These are phyloP conservation scores for Pseudocohnilembus persalinus DNA, from an alignment of 169 alveolate genomes.

Conservation along the genomic window DNA sequence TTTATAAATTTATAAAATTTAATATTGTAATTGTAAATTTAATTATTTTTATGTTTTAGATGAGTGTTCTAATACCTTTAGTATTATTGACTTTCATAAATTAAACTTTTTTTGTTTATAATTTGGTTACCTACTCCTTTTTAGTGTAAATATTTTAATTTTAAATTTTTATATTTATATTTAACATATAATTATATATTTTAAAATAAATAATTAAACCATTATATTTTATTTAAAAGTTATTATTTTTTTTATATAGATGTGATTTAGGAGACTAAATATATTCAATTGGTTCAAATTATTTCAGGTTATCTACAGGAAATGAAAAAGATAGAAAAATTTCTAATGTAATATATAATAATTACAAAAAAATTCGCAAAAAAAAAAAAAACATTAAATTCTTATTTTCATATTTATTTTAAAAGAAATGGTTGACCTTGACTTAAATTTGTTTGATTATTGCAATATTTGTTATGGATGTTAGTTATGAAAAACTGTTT, in stretches of 20 bases:
- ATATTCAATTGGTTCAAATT: neutral
- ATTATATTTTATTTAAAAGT: neutral
- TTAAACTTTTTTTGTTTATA: constrained; percentile 16
- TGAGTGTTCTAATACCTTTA: neutral
- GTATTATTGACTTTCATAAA: constrained; percentile 9
- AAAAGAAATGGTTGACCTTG: neutral
- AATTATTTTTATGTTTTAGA: neutral
- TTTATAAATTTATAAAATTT: too few relatives aligned
- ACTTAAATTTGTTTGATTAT: neutral
- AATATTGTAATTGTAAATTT: too few relatives aligned
- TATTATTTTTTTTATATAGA: neutral
- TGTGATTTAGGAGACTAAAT: constrained; percentile 15
- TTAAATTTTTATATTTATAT: neutral
- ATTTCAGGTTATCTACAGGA: neutral
- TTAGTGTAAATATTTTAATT: constrained; percentile 5
- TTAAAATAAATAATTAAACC: neutral
- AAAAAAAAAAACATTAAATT: neutral
- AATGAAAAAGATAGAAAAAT: neutral
- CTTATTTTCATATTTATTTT: neutral
- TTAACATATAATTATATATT: neutral
- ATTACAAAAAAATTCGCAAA: neutral
- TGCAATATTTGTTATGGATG: constrained; percentile 8
- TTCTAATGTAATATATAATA: neutral
- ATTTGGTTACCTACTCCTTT: constrained; percentile 15
- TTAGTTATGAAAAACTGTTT: neutral